phyloP scores from a whole-genome alignment of 768 basidiomycete species.

The Tricholoma sp. region DNA sequence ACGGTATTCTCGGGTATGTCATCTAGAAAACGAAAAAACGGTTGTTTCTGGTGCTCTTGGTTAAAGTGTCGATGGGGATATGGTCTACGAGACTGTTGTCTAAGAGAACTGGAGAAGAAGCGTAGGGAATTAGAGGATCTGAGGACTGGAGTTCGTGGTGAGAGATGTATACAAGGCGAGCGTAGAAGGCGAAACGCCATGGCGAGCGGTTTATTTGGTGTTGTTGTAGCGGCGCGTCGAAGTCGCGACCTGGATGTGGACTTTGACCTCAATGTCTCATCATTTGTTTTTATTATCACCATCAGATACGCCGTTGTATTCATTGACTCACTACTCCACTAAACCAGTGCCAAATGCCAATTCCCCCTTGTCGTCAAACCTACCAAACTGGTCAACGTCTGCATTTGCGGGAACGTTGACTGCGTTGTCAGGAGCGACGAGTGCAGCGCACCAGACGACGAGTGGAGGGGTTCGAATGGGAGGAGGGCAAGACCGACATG shows the following conservation, averaged over 20 bases:
- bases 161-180: constrained; percentile 4
- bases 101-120: constrained; percentile 9
- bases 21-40: constrained; percentile 39
- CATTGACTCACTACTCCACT: constrained; percentile 75
- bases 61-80: constrained; percentile 12
- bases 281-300: constrained; percentile 84
- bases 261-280: constrained; percentile 63
- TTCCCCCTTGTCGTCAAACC: constrained; percentile 73
- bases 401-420: constrained; percentile 88
- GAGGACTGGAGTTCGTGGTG: neutral
- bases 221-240: neutral
- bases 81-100: constrained; percentile 6
- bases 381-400: constrained; percentile 88
- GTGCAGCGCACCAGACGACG: constrained; percentile 61
- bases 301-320: constrained; percentile 83
- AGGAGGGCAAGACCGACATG: constrained; percentile 84
- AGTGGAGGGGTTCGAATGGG: constrained; percentile 67
- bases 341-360: constrained; percentile 57
- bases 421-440: constrained; percentile 80
- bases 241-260: no score
- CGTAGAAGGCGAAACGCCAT: constrained; percentile 2
- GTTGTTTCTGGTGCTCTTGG: neutral
- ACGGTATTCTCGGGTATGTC: constrained; percentile 47
- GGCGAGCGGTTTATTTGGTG: constrained; percentile 9
- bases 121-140: constrained; percentile 1